Conservation (phyloP, 2,329 filamentous ascomycete species). For the Sporothrix brunneoviolacea region DNA sequence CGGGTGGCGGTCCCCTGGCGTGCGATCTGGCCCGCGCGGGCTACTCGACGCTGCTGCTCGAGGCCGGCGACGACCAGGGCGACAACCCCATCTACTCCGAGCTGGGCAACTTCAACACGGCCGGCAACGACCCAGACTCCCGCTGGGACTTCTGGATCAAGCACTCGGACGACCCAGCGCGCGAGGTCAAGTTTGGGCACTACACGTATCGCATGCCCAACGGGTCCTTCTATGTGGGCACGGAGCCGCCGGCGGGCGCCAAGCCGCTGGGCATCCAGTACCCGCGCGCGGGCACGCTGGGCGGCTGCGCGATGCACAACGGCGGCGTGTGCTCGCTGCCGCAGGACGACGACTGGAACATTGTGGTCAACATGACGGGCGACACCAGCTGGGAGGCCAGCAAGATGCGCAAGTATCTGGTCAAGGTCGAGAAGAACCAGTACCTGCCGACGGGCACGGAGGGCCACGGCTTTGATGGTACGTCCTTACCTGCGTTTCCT, state of each 20-base stretch:
- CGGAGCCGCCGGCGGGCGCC: constrained; percentile 17
- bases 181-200: constrained; percentile 38
- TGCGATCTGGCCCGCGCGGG: constrained; percentile 43
- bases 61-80: constrained; percentile 46
- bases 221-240: constrained; percentile 21
- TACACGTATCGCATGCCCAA: constrained; percentile 33
- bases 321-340: constrained; percentile 44
- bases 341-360: constrained; percentile 41
- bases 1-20: constrained; percentile 43
- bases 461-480: constrained; percentile 26
- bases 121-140: constrained; percentile 12
- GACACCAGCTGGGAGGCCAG: constrained; percentile 41
- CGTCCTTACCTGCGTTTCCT: no score
- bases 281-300: constrained; percentile 23
- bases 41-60: constrained; percentile 44
- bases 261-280: constrained; percentile 21
- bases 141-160: constrained; percentile 17
- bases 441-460: constrained; percentile 29
- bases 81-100: constrained; percentile 22
- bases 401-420: constrained; percentile 44
- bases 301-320: constrained; percentile 38
- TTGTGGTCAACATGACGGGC: constrained; percentile 41
- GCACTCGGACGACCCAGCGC: constrained; percentile 13
- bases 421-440: constrained; percentile 38
- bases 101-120: constrained; percentile 26